phyloP scores from a whole-genome alignment of 23 red algal species.

The Gracilariopsis chorda region DNA sequence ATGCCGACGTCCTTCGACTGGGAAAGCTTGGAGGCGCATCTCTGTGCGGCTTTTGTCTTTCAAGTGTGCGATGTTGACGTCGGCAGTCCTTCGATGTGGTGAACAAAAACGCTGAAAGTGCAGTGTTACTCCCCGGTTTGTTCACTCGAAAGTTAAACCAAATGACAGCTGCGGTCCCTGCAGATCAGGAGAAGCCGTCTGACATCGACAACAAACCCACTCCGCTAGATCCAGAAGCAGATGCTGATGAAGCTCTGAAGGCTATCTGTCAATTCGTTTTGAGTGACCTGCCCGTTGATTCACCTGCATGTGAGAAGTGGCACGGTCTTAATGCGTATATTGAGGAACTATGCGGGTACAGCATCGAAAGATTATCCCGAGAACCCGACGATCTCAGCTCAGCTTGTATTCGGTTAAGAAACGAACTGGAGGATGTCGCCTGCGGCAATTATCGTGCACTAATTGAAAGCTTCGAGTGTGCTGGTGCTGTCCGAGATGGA shows the following conservation, averaged over 20 bases:
- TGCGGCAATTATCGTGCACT: constrained; percentile 80
- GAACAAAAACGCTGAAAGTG: too few species aligned
- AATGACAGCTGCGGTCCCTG: background rate
- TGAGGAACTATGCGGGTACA: constrained; percentile 68
- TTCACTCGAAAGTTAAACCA: too few species aligned
- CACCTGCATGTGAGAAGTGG: constrained; percentile 26
- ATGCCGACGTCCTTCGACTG: too few species aligned
- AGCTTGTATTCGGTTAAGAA: constrained; percentile 16
- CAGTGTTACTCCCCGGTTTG: too few species aligned
- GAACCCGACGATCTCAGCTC: constrained; percentile 64
- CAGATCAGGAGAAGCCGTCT: background rate
- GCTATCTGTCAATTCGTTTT: constrained; percentile 44
- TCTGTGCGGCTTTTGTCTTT: too few species aligned
- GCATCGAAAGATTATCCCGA: constrained; percentile 30
- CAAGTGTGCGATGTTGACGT: too few species aligned
- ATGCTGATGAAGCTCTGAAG: constrained; percentile 55
- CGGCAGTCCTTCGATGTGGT: too few species aligned
- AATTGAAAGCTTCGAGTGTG: constrained; percentile 77
- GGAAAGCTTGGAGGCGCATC: too few species aligned
- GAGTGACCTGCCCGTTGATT: constrained; percentile 10
- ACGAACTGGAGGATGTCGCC: constrained; percentile 69
- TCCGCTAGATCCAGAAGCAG: constrained; percentile 39
- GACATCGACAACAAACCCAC: background rate
- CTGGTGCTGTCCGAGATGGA: constrained; percentile 73
- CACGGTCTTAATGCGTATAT: constrained; percentile 65